Percentiles rank a stretch among this genome's conserved stretches.
These are phyloP conservation scores for Beauveria sp. DNA, from an alignment of 2,329 filamentous ascomycete species.

Conservation along the genomic window DNA sequence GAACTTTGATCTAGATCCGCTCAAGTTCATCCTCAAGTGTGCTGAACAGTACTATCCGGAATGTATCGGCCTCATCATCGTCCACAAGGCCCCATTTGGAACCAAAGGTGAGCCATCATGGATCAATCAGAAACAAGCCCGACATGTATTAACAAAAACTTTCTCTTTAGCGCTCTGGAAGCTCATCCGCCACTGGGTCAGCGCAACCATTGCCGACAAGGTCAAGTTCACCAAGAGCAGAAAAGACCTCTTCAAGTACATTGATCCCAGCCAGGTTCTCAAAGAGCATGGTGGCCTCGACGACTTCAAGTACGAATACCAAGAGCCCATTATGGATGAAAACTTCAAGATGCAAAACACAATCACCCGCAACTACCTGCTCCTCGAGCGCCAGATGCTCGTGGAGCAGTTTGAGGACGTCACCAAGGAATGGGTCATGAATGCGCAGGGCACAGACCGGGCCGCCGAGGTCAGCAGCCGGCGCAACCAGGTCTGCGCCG, in stretches of 20 bases:
- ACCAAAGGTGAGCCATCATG: slow-evolving; percentile 58
- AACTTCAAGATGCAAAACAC: slow-evolving; percentile 61
- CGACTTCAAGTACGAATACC: slow-evolving; percentile 69
- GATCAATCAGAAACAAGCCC: slow-evolving; percentile 16
- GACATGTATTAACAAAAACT: not conserved
- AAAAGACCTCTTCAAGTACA: slow-evolving; percentile 66
- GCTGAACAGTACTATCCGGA: slow-evolving; percentile 95
- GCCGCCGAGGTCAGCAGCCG: slow-evolving; percentile 40
- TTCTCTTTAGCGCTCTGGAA: slow-evolving; percentile 63
- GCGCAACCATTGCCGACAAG: slow-evolving; percentile 82
- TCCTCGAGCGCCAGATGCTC: slow-evolving; percentile 52
- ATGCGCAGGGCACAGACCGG: slow-evolving; percentile 27
- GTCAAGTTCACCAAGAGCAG: slow-evolving; percentile 76
- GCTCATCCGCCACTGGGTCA: slow-evolving; percentile 83
- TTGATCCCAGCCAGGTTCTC: slow-evolving; percentile 58
- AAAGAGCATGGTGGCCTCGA: slow-evolving; percentile 75
- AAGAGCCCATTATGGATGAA: slow-evolving; percentile 64
- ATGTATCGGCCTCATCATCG: slow-evolving; percentile 71
- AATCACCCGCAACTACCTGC: slow-evolving; percentile 50
- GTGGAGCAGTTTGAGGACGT: slow-evolving; percentile 63
- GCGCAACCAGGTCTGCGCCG: slow-evolving; percentile 50
- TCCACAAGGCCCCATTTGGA: slow-evolving; percentile 88
- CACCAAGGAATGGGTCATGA: slow-evolving; percentile 62
- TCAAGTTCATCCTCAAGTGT: slow-evolving; percentile 95
- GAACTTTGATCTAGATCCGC: slow-evolving; percentile 89